A percentile compares a stretch with the other conserved stretches of the same genome.
phyloP scores from a whole-genome alignment of 129 eudicot genomes.

The Ambrosia artemisiifolia region DNA sequence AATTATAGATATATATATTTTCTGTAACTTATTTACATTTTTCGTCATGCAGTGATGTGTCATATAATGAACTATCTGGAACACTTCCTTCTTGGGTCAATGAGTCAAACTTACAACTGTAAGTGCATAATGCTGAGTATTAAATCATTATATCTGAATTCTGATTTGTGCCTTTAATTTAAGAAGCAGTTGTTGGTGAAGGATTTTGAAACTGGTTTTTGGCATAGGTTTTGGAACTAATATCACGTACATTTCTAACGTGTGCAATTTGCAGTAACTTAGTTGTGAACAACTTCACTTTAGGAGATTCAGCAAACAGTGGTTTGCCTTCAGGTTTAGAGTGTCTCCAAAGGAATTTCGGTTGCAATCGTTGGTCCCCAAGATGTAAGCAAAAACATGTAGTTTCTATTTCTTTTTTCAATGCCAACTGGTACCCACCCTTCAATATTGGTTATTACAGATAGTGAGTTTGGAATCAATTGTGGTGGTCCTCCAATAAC shows the following conservation, averaged over 20 bases:
- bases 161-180: not conserved
- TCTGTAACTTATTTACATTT: not conserved
- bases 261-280: slow-evolving; percentile 54
- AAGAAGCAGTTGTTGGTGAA: not conserved
- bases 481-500: slow-evolving; percentile 64
- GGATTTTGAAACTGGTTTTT: not conserved
- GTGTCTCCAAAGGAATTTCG: slow-evolving; percentile 68
- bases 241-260: slow-evolving; percentile 4
- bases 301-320: slow-evolving; percentile 42
- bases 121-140: slow-evolving; percentile 23
- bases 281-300: slow-evolving; percentile 73
- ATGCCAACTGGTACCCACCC: not conserved
- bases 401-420: not conserved
- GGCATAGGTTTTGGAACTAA: slow-evolving; percentile 8
- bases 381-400: slow-evolving; percentile 44
- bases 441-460: slow-evolving; percentile 30
- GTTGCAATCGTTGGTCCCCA: slow-evolving; percentile 64
- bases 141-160: not conserved
- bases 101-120: slow-evolving; percentile 54
- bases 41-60: slow-evolving; percentile 66
- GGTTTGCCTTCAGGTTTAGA: slow-evolving; percentile 51
- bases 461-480: slow-evolving; percentile 63
- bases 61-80: slow-evolving; percentile 83
- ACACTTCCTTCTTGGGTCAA: slow-evolving; percentile 72
- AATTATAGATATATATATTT: not conserved